Base-by-base conservation (phyloP, 305 asterid genomes). In the Salvia sclarea region DNA sequence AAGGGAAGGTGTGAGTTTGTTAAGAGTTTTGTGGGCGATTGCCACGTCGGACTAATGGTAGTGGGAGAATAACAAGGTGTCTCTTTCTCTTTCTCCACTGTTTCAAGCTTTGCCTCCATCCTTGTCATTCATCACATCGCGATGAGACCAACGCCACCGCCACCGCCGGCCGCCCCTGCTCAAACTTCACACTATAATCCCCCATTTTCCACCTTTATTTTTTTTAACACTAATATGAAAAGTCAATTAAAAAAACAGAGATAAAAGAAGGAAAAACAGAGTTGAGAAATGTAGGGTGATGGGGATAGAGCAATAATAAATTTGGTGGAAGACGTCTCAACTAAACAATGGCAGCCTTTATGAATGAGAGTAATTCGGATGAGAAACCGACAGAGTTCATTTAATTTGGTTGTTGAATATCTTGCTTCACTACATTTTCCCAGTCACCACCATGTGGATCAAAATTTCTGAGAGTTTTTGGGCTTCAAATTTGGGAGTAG, bases 121-220 rank as follows among this genome's bases (percentile, higher is more conserved):
- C 43, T 37, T 37, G 43, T 6, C 35, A 8, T 37, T 8, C 3
- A 37, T 37, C 43, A 3, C 43, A 2, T 6, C 12, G 2, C 43
- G 2, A 30, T 30, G 35, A 30, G 35, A 30, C 43, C 41, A 9
- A 9, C 41, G 3, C 12, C 10, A 96, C 79, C 0, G 95, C 87
- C 90, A 50, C 55, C 11, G 81, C 83, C n/a, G 77, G 54, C 43
- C 76, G 75, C 13, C 70, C 82, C 48, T 86, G 96, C 75, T 81
- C 91, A 48, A 86, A 92, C 78, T 89, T 78, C 65, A 89, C 91
- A 16, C 55, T 53, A 37, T 74, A 89, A n/a, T 76, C 83, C 56
- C 77, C 79, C 91, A 84, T 85, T 75, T 2, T 21, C 58, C 21
- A 43, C 17, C 22, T 52, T 25, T 25, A 25, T 25, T 1, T 25